These are phyloP conservation scores for Allium fistulosum DNA, from an alignment of 106 monocot species.

Conservation along the genomic window DNA sequence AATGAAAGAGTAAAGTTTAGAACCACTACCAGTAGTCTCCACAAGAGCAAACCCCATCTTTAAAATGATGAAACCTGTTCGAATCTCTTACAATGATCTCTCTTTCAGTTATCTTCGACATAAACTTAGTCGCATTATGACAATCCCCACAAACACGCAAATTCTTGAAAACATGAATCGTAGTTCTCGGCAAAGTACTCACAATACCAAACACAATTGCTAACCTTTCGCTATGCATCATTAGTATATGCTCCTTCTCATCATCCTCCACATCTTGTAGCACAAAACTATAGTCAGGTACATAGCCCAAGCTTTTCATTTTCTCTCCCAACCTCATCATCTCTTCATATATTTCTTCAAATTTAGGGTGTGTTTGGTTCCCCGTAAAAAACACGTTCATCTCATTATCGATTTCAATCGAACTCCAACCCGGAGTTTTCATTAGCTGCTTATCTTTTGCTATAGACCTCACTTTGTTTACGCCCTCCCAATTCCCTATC, in stretches of 20 bases:
- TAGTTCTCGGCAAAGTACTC: slow-evolving; percentile 30
- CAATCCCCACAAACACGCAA: slow-evolving; percentile 75
- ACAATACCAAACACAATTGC: slow-evolving; percentile 72
- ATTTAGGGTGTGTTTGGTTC: slow-evolving; percentile 46
- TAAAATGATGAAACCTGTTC: slow-evolving; percentile 78
- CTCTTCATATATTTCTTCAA: slow-evolving; percentile 48
- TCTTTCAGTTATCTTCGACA: slow-evolving; percentile 59
- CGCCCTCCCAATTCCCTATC: slow-evolving; percentile 46
- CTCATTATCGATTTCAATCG: slow-evolving; percentile 46
- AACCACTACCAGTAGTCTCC: slow-evolving; percentile 62
- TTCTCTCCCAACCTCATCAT: slow-evolving; percentile 29
- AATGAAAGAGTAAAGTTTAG: too few relatives aligned
- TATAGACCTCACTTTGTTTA: slow-evolving; percentile 41
- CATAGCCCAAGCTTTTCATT: slow-evolving; percentile 64
- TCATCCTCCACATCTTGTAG: slow-evolving; percentile 80
- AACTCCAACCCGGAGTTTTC: slow-evolving; percentile 79
- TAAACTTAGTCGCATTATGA: slow-evolving; percentile 74
- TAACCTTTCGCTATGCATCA: slow-evolving; percentile 67
- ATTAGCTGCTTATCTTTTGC: slow-evolving; percentile 26
- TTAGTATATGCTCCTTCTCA: slow-evolving; percentile 66
- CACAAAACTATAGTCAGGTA: slow-evolving; percentile 72
- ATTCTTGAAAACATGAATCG: slow-evolving; percentile 62
- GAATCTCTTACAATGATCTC: slow-evolving; percentile 79
- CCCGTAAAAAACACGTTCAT: slow-evolving; percentile 58
- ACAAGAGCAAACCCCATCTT: slow-evolving; percentile 60